Conservation (phyloP, 2,329 filamentous ascomycete genomes). For the Trichoderma brevicompactum region DNA sequence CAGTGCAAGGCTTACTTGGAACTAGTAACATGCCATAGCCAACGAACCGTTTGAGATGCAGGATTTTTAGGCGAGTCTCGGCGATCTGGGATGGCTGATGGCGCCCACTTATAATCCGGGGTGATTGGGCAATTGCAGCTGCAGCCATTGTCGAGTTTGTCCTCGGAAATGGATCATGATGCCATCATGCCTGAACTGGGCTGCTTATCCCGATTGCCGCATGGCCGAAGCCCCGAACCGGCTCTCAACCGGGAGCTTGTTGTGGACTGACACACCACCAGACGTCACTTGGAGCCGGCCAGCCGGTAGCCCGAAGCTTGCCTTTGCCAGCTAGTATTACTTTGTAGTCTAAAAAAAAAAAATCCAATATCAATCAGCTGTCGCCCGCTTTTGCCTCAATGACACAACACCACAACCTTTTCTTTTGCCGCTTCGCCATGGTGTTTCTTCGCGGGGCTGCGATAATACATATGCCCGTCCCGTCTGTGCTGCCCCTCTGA, state of each 20-base stretch:
- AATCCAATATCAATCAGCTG: constrained; percentile 3
- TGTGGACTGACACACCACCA: constrained; percentile 6
- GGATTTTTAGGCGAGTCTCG: background rate
- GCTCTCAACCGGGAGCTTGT: constrained; percentile 10
- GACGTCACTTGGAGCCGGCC: constrained; percentile 24
- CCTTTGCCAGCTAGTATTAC: background rate
- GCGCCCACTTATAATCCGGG: constrained; percentile 17
- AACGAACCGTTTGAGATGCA: background rate
- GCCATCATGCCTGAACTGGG: constrained; percentile 13
- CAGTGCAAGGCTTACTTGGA: background rate
- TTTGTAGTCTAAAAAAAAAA: background rate
- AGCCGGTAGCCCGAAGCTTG: constrained; percentile 9
- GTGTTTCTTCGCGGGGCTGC: background rate
- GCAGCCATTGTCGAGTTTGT: background rate
- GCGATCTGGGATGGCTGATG: constrained; percentile 6
- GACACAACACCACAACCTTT: background rate
- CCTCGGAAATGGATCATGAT: constrained; percentile 18
- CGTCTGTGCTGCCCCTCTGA: background rate
- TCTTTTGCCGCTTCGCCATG: background rate
- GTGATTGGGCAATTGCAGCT: constrained; percentile 14
- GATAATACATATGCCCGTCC: background rate
- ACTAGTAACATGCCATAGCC: background rate
- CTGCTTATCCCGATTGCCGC: constrained; percentile 17
- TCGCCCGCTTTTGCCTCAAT: constrained; percentile 12
- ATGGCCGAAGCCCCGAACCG: constrained; percentile 22